Conservation (phyloP, 148 eudicot genomes). For the Fagopyrum esculentum region DNA sequence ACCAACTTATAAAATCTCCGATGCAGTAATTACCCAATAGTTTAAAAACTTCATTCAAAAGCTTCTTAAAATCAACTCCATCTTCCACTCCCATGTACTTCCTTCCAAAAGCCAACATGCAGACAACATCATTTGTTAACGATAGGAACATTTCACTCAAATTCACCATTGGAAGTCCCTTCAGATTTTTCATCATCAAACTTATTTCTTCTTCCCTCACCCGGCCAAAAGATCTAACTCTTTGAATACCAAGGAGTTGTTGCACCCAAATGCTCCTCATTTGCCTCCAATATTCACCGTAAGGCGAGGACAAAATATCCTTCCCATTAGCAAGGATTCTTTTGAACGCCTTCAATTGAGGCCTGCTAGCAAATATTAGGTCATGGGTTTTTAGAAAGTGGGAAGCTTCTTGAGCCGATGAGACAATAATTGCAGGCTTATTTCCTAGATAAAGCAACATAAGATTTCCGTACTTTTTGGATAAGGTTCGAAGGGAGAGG, state of each 20-base stretch:
- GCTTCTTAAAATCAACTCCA: background rate
- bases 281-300: conserved; percentile 34
- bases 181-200: background rate
- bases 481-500: conserved; percentile 12
- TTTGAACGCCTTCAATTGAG: background rate
- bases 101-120: conserved; percentile 8
- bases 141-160: conserved; percentile 4
- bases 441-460: conserved; percentile 49
- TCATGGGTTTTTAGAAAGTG: conserved; percentile 18
- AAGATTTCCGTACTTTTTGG: background rate
- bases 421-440: conserved; percentile 24
- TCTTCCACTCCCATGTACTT: background rate
- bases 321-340: conserved; percentile 15
- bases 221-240: background rate
- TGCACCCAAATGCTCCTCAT: conserved; percentile 23
- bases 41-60: background rate
- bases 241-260: background rate
- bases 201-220: background rate
- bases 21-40: background rate
- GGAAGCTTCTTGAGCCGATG: conserved; percentile 21
- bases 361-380: conserved; percentile 22
- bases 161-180: background rate
- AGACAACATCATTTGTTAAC: conserved; percentile 6
- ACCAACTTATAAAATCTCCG: conserved; percentile 1
- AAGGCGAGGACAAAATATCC: conserved; percentile 20